Evolutionary conservation across 2,329 filamentous ascomycete genomes (phyloP).

Genomic region (Epichloe uncinata): DNA sequence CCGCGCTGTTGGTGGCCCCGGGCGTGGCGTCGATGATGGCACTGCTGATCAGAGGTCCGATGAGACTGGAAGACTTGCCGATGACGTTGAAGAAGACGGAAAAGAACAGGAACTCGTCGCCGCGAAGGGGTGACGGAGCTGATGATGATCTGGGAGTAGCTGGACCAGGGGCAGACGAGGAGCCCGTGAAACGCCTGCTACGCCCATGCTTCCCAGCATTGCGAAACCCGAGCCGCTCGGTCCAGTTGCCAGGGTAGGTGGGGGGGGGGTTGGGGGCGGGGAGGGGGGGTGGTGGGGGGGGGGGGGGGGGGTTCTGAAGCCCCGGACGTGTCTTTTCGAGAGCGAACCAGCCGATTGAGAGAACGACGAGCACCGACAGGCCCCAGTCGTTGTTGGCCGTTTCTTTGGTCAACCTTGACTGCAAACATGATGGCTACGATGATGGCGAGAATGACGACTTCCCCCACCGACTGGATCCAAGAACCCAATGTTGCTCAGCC

Average conservation of each 20-base stretch:
- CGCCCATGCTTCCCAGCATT: slow-evolving; percentile 32
- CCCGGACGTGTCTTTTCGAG: slow-evolving; percentile 52
- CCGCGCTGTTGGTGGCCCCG: slow-evolving; percentile 39
- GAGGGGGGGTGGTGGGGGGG: too few relatives aligned
- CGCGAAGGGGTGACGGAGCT: slow-evolving; percentile 52
- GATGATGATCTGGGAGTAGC: slow-evolving; percentile 59
- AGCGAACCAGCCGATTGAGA: slow-evolving; percentile 54
- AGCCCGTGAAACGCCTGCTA: slow-evolving; percentile 47
- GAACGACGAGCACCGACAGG: slow-evolving; percentile 46
- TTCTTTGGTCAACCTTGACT: slow-evolving; percentile 43
- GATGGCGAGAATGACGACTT: slow-evolving; percentile 49
- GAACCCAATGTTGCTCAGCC: slow-evolving; percentile 50
- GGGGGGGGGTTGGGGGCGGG: too few relatives aligned
- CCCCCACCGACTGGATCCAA: slow-evolving; percentile 47
- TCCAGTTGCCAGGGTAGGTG: slow-evolving; percentile 37
- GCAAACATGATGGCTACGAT: slow-evolving; percentile 52
- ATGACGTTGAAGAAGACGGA: slow-evolving; percentile 50
- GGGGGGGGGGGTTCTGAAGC: too few relatives aligned
- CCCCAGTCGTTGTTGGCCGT: slow-evolving; percentile 52
- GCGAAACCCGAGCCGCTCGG: slow-evolving; percentile 29
- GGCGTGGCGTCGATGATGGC: slow-evolving; percentile 53
- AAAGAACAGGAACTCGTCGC: slow-evolving; percentile 60
- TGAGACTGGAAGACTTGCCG: slow-evolving; percentile 54
- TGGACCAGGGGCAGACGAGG: slow-evolving; percentile 57
- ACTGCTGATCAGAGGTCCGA: slow-evolving; percentile 53